Conservation (phyloP, 2,329 filamentous ascomycete species). For the Hypoxylon sp. region DNA sequence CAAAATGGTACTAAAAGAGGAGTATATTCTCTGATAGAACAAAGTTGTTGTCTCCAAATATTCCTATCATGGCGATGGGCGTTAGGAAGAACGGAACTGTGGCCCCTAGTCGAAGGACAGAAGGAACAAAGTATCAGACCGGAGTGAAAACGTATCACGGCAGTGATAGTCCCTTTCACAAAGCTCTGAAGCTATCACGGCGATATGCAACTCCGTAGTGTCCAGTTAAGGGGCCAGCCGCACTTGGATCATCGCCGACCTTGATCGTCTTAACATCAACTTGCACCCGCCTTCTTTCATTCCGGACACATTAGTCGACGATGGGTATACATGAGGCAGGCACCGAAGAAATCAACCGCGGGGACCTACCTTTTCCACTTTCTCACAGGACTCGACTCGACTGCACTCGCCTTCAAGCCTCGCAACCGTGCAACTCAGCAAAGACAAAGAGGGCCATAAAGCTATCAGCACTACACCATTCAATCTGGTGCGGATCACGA, state of each 20-base stretch:
- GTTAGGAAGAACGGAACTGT: constrained; percentile 13
- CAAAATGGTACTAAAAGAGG: not conserved
- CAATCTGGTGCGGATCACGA: not conserved
- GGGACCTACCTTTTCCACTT: not conserved
- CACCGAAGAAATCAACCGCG: not conserved
- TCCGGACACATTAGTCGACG: not conserved
- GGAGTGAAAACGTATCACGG: not conserved
- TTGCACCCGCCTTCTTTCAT: not conserved
- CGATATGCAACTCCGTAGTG: not conserved
- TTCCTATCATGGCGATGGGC: too few relatives aligned
- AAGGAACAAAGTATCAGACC: constrained; percentile 3
- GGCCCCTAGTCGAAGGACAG: not conserved
- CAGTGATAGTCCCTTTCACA: not conserved
- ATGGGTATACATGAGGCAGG: not conserved
- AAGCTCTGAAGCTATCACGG: constrained; percentile 24
- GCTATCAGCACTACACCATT: not conserved
- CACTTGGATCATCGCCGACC: too few relatives aligned
- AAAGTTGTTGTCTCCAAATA: too few relatives aligned
- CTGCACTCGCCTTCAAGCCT: constrained; percentile 1
- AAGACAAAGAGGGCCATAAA: not conserved
- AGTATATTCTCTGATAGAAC: not conserved
- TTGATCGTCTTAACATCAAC: not conserved
- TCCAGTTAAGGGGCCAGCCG: not conserved
- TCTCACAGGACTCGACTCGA: constrained; percentile 12
- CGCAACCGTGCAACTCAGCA: not conserved